Evolutionary conservation across 2,329 filamentous ascomycete genomes (phyloP).

Genomic region (Fusarium begoniae): DNA sequence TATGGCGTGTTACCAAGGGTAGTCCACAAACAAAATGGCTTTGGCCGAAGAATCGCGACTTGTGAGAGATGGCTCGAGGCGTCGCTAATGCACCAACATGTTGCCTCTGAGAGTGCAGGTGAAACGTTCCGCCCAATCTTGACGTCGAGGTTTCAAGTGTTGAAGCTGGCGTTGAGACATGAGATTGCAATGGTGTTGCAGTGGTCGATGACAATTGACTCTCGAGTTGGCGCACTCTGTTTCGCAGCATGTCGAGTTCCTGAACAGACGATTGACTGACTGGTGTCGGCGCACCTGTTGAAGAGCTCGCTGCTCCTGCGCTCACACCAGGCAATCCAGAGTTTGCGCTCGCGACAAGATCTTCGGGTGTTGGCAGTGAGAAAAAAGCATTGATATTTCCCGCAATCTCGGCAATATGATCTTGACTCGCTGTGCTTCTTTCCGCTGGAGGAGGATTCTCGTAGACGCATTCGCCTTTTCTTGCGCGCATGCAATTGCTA

Average conservation of each 20-base stretch:
- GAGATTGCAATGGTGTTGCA: neutral
- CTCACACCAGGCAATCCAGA: neutral
- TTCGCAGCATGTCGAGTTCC: constrained; percentile 29
- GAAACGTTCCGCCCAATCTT: constrained; percentile 53
- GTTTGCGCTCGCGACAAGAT: neutral
- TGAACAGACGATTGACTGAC: neutral
- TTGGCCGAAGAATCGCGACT: constrained; percentile 64
- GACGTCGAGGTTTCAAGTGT: constrained; percentile 47
- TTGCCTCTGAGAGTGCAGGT: constrained; percentile 52
- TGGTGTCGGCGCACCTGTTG: neutral
- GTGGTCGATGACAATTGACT: constrained; percentile 2
- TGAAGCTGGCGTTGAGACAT: constrained; percentile 16
- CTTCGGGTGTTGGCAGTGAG: neutral
- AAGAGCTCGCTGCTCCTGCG: neutral
- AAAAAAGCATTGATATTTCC: neutral
- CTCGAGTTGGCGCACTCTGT: constrained; percentile 24
- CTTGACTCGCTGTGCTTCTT: neutral
- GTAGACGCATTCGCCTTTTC: constrained; percentile 48
- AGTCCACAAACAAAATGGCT: constrained; percentile 66
- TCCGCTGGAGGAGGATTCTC: constrained; percentile 25
- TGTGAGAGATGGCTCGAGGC: constrained; percentile 59
- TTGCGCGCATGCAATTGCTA: constrained; percentile 53
- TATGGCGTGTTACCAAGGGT: constrained; percentile 50
- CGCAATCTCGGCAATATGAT: rapidly evolving
- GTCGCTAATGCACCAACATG: constrained; percentile 45